Percentiles rank a stretch among this genome's conserved stretches.
Conservation (phyloP, 352 stramenopile species). For the Globisporangium spinosum region DNA sequence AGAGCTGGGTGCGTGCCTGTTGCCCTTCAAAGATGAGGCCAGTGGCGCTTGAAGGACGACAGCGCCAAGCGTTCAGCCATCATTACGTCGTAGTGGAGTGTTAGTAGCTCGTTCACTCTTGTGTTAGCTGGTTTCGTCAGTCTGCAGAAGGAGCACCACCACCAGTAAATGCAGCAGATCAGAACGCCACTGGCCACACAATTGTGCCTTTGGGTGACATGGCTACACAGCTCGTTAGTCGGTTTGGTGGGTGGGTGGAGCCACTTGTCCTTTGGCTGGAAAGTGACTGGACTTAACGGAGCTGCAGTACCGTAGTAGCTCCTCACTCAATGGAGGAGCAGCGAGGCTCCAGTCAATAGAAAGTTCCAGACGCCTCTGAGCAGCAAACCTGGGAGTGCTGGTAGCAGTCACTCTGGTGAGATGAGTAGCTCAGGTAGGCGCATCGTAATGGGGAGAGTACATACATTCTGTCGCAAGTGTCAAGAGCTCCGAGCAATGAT, state of each 20-base stretch:
- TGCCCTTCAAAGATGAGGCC: neutral
- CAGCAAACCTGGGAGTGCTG: neutral
- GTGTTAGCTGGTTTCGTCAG: neutral
- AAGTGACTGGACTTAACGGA: neutral
- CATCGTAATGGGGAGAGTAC: neutral
- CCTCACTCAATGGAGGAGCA: neutral
- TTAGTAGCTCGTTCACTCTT: neutral
- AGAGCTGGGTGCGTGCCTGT: neutral
- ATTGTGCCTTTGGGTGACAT: neutral
- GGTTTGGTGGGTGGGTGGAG: neutral
- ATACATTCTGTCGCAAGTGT: neutral
- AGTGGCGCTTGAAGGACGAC: conserved; percentile 1
- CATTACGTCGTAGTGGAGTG: neutral
- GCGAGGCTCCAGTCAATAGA: neutral
- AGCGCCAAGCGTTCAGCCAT: conserved; percentile 3
- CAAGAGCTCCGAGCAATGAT: neutral
- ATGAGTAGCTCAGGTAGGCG: neutral
- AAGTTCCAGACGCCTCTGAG: neutral
- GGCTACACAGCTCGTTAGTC: neutral
- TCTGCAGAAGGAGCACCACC: neutral
- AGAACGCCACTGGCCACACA: neutral
- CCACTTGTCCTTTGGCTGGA: neutral
- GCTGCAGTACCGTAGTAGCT: neutral
- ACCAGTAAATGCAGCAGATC: neutral
- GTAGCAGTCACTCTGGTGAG: neutral